Evolutionary conservation across 2,329 filamentous ascomycete species (phyloP).

Genomic region (Pyricularia grisea): DNA sequence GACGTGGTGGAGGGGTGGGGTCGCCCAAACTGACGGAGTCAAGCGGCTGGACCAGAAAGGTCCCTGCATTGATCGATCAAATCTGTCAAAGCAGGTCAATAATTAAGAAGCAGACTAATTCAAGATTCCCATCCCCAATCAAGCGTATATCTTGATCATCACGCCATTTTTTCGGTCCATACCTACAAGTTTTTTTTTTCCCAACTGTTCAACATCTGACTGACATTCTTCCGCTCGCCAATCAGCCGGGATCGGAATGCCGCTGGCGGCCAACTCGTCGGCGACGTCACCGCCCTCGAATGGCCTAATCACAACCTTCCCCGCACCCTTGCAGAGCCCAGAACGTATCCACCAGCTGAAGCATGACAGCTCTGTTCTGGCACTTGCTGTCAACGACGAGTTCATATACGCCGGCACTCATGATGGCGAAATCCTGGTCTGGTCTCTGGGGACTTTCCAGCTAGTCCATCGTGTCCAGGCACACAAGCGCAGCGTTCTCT

Average conservation of each 20-base stretch:
- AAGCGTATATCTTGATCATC: neutral
- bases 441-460: slow-evolving; percentile 83
- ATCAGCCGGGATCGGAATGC: neutral
- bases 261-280: neutral
- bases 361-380: slow-evolving; percentile 71
- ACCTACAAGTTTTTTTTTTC: neutral
- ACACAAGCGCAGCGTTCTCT: slow-evolving; percentile 85
- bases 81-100: neutral
- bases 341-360: slow-evolving; percentile 64
- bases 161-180: neutral
- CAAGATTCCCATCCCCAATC: neutral
- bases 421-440: slow-evolving; percentile 85
- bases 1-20: neutral
- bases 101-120: neutral
- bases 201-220: neutral
- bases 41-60: neutral
- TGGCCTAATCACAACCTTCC: neutral
- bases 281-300: neutral
- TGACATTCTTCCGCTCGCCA: neutral
- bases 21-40: neutral
- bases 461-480: slow-evolving; percentile 71
- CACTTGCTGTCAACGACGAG: slow-evolving; percentile 69
- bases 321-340: slow-evolving; percentile 28
- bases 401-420: slow-evolving; percentile 89
- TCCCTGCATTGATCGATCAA: neutral